phyloP scores from a whole-genome alignment of 352 stramenopile species.

The Globisporangium barbulae region DNA sequence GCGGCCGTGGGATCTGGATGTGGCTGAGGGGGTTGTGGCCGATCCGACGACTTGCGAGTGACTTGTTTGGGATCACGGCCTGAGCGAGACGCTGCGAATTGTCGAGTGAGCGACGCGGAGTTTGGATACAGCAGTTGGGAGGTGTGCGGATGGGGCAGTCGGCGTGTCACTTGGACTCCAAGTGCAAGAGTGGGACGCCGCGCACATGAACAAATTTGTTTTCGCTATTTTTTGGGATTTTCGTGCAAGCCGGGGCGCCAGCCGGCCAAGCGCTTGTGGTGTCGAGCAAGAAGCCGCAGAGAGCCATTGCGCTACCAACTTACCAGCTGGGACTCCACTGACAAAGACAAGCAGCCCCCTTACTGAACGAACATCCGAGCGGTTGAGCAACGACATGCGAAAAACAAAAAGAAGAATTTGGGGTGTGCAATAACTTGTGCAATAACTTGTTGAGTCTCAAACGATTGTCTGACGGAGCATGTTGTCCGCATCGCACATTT shows the following conservation, averaged over 20 bases:
- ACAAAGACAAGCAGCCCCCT: not conserved
- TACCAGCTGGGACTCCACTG: conserved; percentile 2
- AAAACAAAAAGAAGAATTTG: not conserved
- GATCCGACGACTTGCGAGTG: not conserved
- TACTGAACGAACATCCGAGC: not conserved
- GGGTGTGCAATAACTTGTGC: not conserved
- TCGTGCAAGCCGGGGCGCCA: not conserved
- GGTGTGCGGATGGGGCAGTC: not conserved
- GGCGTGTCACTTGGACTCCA: conserved; percentile 10
- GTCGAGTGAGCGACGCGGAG: conserved; percentile 3
- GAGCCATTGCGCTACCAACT: conserved; percentile 5
- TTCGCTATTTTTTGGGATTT: not conserved
- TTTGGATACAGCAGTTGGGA: conserved; percentile 9
- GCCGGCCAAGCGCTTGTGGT: not conserved
- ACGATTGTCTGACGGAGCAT: not conserved
- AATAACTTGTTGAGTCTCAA: not conserved
- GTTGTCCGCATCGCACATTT: too few relatives aligned
- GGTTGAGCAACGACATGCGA: not conserved
- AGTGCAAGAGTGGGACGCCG: conserved; percentile 10
- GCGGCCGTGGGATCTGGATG: conserved; percentile 2
- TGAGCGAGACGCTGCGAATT: conserved; percentile 3
- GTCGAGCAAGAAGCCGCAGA: not conserved
- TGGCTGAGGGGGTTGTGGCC: not conserved
- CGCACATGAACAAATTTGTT: not conserved
- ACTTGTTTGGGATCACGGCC: not conserved